phyloP scores from a whole-genome alignment of 179 eudicot genomes.

The Drosera spatulata region DNA sequence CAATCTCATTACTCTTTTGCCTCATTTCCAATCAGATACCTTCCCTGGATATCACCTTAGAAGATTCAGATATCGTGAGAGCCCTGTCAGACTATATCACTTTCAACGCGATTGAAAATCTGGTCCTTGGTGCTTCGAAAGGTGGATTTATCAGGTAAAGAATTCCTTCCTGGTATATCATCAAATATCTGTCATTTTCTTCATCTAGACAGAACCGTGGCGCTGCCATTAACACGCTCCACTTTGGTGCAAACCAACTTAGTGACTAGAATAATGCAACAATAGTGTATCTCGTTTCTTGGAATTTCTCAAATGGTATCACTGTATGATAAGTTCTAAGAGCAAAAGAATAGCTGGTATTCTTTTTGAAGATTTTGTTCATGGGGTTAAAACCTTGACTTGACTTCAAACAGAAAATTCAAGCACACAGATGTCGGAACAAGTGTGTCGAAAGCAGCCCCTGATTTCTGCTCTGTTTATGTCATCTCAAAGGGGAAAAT shows the following conservation, averaged over 20 bases:
- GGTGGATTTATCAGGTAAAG: constrained; percentile 69
- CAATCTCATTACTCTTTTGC: background rate
- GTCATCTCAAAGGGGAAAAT: constrained; percentile 73
- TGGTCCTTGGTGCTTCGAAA: constrained; percentile 68
- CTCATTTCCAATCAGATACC: constrained; percentile 37
- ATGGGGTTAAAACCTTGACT: background rate
- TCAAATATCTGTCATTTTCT: background rate
- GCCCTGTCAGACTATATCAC: constrained; percentile 59
- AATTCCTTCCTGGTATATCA: background rate
- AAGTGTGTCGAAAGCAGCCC: constrained; percentile 42
- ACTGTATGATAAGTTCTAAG: background rate
- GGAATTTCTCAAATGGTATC: too few relatives aligned
- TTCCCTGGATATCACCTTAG: constrained; percentile 58
- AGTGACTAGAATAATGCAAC: too few relatives aligned
- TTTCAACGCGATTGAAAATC: constrained; percentile 57
- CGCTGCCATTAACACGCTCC: background rate
- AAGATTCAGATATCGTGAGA: constrained; percentile 10
- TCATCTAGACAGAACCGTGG: background rate
- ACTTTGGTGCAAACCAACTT: too few relatives aligned
- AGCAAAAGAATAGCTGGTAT: background rate
- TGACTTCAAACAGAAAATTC: constrained; percentile 15
- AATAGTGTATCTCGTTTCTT: too few relatives aligned
- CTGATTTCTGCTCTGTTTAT: constrained; percentile 83
- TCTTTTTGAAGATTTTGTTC: background rate
- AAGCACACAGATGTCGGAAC: constrained; percentile 20